Evolutionary conservation across 805 yeast species (phyloP), one percentile per base, ranked within the genome.

Genomic region (Kluyveromyces lactis): DNA sequence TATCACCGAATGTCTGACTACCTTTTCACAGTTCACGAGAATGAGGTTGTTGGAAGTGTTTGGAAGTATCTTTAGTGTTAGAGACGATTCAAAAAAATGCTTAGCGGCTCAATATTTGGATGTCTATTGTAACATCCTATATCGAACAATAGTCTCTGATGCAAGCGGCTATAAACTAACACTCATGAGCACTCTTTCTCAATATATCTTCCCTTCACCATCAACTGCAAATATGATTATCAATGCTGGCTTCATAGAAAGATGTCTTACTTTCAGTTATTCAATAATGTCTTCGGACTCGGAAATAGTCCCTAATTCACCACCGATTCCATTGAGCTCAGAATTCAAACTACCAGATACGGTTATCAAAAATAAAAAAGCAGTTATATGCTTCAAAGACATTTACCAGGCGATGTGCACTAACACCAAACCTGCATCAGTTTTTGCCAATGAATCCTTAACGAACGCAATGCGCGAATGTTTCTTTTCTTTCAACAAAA

Each of bases 331-430:
- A 8, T 34, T 58, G 30, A 44, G 45, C 23, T 40, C 47, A 19
- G 49, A 45, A 6, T 53, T 55, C 31, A 54, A 48, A 31, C 39
- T 58, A 15, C 62, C 63, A 4, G 45, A 28, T 15, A 58, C 50
- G 18, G 42, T 52, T 6, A 53, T 58, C 12, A 52, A 50, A 33
- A 58, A 57, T 33, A 52, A 57, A 39, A 52, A 55, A 42, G 53
- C 56, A 4, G 55, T 57, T 3, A 41, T 56, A 2, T 55, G 57
- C 31, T 48, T 57, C 26, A 57, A 57, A 37, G 62, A 90, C 57
- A 65, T 87, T 39, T 83, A 89, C 33, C 84, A 84, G 50, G 69
- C 89, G 16, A 61, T 90, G 40, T 77, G 81, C 35, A 70, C 95
- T 40, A 83, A 82, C 40, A 72, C 75, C 10, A 72, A 74, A 27